A percentile compares a stretch with the other conserved stretches of the same genome.
phyloP scores from a whole-genome alignment of 108 stramenopile species.

The Chaetoceros tenuissimus region DNA sequence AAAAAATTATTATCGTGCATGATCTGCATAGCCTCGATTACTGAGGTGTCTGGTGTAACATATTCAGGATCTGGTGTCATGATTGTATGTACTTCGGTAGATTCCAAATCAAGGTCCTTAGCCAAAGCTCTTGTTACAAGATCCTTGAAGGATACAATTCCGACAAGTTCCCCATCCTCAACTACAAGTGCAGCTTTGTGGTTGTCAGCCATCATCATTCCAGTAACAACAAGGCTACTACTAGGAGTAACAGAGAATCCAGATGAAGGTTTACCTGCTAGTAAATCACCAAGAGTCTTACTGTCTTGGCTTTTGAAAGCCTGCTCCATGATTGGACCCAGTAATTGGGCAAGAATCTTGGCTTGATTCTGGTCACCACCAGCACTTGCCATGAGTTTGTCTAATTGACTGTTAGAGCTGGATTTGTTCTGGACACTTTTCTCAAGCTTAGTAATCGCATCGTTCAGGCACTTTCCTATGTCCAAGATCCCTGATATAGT shows the following conservation, averaged over 20 bases:
- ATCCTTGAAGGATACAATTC: slow-evolving; percentile 91
- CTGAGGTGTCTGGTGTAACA: slow-evolving; percentile 76
- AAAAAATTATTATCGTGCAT: slow-evolving; percentile 93
- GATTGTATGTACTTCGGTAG: slow-evolving; percentile 57
- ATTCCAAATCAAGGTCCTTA: slow-evolving; percentile 62
- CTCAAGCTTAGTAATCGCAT: slow-evolving; percentile 87
- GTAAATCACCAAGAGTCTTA: slow-evolving; percentile 59
- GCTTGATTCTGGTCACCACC: slow-evolving; percentile 57
- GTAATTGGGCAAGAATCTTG: slow-evolving; percentile 49
- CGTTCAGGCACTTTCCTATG: slow-evolving; percentile 92
- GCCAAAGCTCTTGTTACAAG: slow-evolving; percentile 86
- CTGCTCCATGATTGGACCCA: too few species aligned
- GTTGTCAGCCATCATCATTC: slow-evolving; percentile 67
- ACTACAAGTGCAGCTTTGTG: slow-evolving; percentile 80
- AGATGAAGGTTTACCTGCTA: slow-evolving; percentile 67
- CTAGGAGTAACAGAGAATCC: slow-evolving; percentile 58
- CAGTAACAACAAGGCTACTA: slow-evolving; percentile 64
- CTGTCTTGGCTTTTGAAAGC: slow-evolving; percentile 55
- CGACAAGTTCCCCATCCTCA: slow-evolving; percentile 62
- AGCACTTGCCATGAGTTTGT: slow-evolving; percentile 44
- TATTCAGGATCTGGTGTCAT: slow-evolving; percentile 92
- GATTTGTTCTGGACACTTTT: slow-evolving; percentile 42
- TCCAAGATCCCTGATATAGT: slow-evolving; percentile 84
- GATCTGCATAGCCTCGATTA: slow-evolving; percentile 83
- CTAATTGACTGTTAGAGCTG: slow-evolving; percentile 48